Percentiles rank a stretch among this genome's conserved stretches.
Evolutionary conservation across 371 early-diverging fungal genomes (phyloP).

Genomic region (Rhizomucor pusillus): DNA sequence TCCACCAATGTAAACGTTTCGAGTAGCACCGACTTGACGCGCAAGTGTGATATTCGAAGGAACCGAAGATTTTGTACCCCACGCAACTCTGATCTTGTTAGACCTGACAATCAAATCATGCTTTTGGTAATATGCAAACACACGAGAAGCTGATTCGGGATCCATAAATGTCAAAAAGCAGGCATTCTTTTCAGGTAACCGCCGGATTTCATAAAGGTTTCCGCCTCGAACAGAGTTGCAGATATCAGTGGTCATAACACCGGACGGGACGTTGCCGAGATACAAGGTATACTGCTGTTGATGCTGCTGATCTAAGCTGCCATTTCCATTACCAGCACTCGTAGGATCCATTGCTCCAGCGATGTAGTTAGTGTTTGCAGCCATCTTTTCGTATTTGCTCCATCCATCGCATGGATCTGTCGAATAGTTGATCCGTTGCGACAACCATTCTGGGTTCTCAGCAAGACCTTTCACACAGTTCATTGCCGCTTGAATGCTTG

Average conservation of each 20-base stretch:
- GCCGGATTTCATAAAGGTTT: conserved; percentile 68
- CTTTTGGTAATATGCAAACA: conserved; percentile 53
- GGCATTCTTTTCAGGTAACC: conserved; percentile 69
- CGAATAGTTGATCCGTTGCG: conserved; percentile 67
- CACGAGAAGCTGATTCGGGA: conserved; percentile 59
- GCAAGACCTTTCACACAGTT: conserved; percentile 63
- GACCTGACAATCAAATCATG: conserved; percentile 64
- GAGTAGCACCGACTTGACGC: conserved; percentile 65
- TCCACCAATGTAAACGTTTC: conserved; percentile 80
- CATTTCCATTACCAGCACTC: conserved; percentile 3
- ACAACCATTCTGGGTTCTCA: conserved; percentile 47
- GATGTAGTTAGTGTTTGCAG: conserved; percentile 7
- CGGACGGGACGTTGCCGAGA: conserved; percentile 70
- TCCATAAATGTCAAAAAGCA: conserved; percentile 87
- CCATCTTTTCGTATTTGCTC: not conserved
- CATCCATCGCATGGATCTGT: conserved; percentile 70
- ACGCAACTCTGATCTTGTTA: conserved; percentile 70
- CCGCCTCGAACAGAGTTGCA: conserved; percentile 87
- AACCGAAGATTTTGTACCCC: conserved; percentile 70
- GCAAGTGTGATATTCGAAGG: conserved; percentile 55
- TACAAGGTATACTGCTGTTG: conserved; percentile 66
- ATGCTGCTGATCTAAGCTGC: not conserved
- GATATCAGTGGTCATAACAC: conserved; percentile 73
- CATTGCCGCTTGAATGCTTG: conserved; percentile 62
- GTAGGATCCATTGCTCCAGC: no score